Evolutionary conservation across 2,329 filamentous ascomycete species (phyloP).

Genomic region (Massarina eburnea): DNA sequence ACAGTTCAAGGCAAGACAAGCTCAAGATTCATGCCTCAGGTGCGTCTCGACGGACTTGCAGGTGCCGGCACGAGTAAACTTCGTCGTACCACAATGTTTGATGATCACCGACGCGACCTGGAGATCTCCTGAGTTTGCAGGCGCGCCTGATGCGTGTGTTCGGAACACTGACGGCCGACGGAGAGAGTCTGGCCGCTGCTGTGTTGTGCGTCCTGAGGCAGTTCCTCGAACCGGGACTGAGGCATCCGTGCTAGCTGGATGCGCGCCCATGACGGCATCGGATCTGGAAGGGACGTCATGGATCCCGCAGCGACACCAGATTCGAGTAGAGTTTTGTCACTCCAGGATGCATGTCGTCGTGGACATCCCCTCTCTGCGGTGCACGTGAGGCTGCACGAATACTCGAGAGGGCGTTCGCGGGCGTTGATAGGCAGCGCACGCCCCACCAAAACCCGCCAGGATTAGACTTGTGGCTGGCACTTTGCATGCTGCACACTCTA

Average conservation of each 20-base stretch:
- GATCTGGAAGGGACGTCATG: neutral
- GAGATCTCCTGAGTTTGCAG: slow-evolving; percentile 14
- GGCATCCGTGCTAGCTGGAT: slow-evolving; percentile 26
- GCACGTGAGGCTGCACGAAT: slow-evolving; percentile 4
- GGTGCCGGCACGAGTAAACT: slow-evolving; percentile 31
- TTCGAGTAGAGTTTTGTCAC: neutral
- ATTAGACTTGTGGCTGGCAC: slow-evolving; percentile 12
- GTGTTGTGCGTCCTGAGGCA: slow-evolving; percentile 26
- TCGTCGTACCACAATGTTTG: slow-evolving; percentile 42
- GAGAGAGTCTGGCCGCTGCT: too few species aligned
- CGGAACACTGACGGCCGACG: slow-evolving; percentile 1
- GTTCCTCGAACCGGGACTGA: slow-evolving; percentile 31
- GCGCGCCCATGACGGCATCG: slow-evolving; percentile 5
- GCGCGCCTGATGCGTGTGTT: neutral
- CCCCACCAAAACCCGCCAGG: slow-evolving; percentile 14
- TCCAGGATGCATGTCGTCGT: too few species aligned
- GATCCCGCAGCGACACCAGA: neutral
- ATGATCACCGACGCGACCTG: slow-evolving; percentile 19
- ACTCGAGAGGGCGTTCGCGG: slow-evolving; percentile 9
- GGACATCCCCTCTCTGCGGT: too few species aligned
- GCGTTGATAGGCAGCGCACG: slow-evolving; percentile 17
- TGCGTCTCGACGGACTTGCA: slow-evolving; percentile 11
- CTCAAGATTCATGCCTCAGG: slow-evolving; percentile 14
- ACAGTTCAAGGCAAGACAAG: slow-evolving; percentile 1
- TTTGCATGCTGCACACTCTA: slow-evolving; percentile 21